Conservation (phyloP, 2,329 filamentous ascomycete species). For the Chaetomium sp. region DNA sequence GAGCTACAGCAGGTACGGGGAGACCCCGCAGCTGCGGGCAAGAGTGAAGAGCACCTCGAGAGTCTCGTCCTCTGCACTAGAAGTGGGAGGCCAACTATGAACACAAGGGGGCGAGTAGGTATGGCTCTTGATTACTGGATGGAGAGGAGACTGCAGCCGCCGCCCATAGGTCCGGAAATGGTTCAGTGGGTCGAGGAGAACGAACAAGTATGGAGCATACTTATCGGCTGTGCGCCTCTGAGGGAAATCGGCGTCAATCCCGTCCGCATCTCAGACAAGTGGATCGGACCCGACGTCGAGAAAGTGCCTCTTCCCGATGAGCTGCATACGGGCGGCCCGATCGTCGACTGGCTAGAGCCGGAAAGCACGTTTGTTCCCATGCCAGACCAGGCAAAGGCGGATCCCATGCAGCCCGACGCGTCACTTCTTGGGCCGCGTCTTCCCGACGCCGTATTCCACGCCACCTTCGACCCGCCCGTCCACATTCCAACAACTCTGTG, state of each 20-base stretch:
- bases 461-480: slow-evolving; percentile 73
- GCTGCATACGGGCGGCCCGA: slow-evolving; percentile 43
- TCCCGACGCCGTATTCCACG: slow-evolving; percentile 73
- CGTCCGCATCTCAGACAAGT: slow-evolving; percentile 70
- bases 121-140: slow-evolving; percentile 79
- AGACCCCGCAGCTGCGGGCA: slow-evolving; percentile 48
- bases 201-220: slow-evolving; percentile 65
- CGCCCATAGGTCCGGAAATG: slow-evolving; percentile 40
- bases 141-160: slow-evolving; percentile 55
- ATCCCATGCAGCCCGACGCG: slow-evolving; percentile 34
- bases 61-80: slow-evolving; percentile 67
- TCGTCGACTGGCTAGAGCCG: slow-evolving; percentile 74
- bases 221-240: slow-evolving; percentile 64
- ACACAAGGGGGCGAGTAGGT: slow-evolving; percentile 67
- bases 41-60: slow-evolving; percentile 53
- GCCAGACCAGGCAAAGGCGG: slow-evolving; percentile 29
- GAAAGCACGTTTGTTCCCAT: slow-evolving; percentile 60
- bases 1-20: slow-evolving; percentile 63
- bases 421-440: slow-evolving; percentile 54
- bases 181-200: slow-evolving; percentile 44
- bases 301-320: slow-evolving; percentile 55
- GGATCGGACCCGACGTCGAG: slow-evolving; percentile 70
- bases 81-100: slow-evolving; percentile 72
- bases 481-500: slow-evolving; percentile 67
- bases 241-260: slow-evolving; percentile 54